These are phyloP conservation scores for Penicillium fuscoglaucum DNA, from an alignment of 2,329 filamentous ascomycete species.

Conservation along the genomic window DNA sequence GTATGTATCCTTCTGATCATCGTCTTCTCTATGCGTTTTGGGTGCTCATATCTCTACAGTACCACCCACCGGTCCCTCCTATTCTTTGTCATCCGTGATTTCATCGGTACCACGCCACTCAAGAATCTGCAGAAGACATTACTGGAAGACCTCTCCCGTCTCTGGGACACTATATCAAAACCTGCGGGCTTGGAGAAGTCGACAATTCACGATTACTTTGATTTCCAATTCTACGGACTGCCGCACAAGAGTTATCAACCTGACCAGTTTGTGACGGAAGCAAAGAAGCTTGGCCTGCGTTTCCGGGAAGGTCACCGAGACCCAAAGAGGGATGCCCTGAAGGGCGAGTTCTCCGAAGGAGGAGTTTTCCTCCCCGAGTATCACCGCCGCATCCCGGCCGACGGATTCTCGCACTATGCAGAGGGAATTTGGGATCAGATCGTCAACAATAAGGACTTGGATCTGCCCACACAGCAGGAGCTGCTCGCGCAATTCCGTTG, in stretches of 20 bases:
- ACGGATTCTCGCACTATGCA: slow-evolving; percentile 93
- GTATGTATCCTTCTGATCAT: slow-evolving; percentile 50
- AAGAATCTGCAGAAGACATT: slow-evolving; percentile 87
- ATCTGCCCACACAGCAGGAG: slow-evolving; percentile 95
- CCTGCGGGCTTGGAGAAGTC: slow-evolving; percentile 84
- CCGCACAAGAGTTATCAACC: slow-evolving; percentile 96
- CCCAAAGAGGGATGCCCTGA: slow-evolving; percentile 59
- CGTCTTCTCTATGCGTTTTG: background rate
- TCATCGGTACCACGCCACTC: slow-evolving; percentile 87
- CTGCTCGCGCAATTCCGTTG: slow-evolving; percentile 95
- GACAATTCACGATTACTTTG: slow-evolving; percentile 94
- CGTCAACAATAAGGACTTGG: slow-evolving; percentile 96
- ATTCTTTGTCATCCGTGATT: slow-evolving; percentile 98
- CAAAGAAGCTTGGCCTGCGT: slow-evolving; percentile 73
- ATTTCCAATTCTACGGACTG: slow-evolving; percentile 93
- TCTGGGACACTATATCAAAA: slow-evolving; percentile 92
- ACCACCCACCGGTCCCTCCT: slow-evolving; percentile 86
- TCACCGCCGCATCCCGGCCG: slow-evolving; percentile 90
- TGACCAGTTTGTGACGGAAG: slow-evolving; percentile 81
- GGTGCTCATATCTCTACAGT: slow-evolving; percentile 47
- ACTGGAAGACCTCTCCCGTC: slow-evolving; percentile 83
- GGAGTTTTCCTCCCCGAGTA: slow-evolving; percentile 91
- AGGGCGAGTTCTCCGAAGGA: slow-evolving; percentile 71
- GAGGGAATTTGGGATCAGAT: slow-evolving; percentile 98
- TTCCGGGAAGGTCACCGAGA: slow-evolving; percentile 81